Evolutionary conservation across 306 rosid species (phyloP).

Genomic region (Elaeagnus macrophylla): DNA sequence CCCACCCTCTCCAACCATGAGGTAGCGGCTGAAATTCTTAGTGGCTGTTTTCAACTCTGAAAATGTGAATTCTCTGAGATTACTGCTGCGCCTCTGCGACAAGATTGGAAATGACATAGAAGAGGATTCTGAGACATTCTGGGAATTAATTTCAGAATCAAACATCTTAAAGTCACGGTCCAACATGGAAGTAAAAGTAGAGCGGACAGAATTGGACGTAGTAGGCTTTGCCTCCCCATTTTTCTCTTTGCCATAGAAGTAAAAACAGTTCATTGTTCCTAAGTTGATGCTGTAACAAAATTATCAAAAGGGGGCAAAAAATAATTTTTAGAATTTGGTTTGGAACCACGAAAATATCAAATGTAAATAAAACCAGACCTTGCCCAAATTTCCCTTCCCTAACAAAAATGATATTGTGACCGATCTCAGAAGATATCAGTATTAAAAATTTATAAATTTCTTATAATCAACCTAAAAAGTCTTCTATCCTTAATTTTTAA

Average conservation of each 20-base stretch:
- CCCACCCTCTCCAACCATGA: constrained; percentile 59
- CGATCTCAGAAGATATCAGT: too few species aligned
- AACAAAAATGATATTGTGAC: too few species aligned
- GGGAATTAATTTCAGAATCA: constrained; percentile 37
- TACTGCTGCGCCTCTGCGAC: constrained; percentile 38
- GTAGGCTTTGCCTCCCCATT: constrained; percentile 26
- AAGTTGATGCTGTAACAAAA: constrained; percentile 9
- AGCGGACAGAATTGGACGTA: constrained; percentile 24
- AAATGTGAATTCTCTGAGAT: constrained; percentile 48
- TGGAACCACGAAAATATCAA: too few species aligned
- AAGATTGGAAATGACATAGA: constrained; percentile 34
- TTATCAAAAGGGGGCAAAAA: not conserved
- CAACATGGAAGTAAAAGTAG: constrained; percentile 28
- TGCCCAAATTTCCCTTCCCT: too few species aligned
- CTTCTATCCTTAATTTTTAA: too few species aligned
- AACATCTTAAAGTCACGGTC: constrained; percentile 36
- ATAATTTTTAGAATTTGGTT: too few species aligned
- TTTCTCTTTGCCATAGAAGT: constrained; percentile 19
- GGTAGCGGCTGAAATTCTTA: constrained; percentile 43
- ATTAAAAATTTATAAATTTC: too few species aligned
- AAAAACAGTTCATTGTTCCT: constrained; percentile 40
- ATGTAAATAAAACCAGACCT: too few species aligned
- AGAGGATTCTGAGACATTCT: constrained; percentile 44
- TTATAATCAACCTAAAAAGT: too few species aligned
- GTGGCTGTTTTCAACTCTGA: constrained; percentile 48